phyloP scores from a whole-genome alignment of 1,284 basidiomycete genomes.

The Xanthoconium separans region DNA sequence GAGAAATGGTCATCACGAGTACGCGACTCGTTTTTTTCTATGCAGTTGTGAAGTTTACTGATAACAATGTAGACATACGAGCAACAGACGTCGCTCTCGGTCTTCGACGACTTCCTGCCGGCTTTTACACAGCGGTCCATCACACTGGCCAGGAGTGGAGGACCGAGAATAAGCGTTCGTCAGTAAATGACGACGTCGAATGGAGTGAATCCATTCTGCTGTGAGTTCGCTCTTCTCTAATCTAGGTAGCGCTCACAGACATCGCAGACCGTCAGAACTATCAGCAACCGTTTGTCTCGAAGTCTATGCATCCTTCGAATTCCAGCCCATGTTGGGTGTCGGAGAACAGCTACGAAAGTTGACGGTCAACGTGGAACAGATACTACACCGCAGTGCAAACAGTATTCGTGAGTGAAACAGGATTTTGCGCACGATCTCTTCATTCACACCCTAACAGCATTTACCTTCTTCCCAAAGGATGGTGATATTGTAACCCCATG shows the following conservation, averaged over 20 bases:
- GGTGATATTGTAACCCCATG: too few relatives aligned
- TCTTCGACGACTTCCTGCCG: not conserved
- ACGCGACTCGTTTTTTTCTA: not conserved
- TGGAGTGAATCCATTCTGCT: not conserved
- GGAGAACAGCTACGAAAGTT: too few relatives aligned
- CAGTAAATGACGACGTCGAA: not conserved
- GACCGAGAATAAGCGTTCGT: not conserved
- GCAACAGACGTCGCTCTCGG: not conserved
- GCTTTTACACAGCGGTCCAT: not conserved
- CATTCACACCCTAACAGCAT: too few relatives aligned
- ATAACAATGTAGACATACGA: not conserved
- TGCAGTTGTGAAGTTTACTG: not conserved
- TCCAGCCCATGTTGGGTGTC: too few relatives aligned
- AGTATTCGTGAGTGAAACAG: too few relatives aligned
- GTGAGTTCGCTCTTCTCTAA: not conserved
- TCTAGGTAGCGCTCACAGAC: not conserved
- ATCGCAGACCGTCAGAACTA: not conserved
- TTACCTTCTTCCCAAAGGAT: too few relatives aligned
- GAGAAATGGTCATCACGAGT: not conserved
- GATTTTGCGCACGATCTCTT: too few relatives aligned
- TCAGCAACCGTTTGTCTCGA: not conserved
- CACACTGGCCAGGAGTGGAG: not conserved
- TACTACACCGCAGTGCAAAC: too few relatives aligned
- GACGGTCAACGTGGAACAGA: too few relatives aligned
- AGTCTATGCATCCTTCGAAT: not conserved